phyloP scores from a whole-genome alignment of 148 eudicot genomes.

The Amaranthus cruentus region DNA sequence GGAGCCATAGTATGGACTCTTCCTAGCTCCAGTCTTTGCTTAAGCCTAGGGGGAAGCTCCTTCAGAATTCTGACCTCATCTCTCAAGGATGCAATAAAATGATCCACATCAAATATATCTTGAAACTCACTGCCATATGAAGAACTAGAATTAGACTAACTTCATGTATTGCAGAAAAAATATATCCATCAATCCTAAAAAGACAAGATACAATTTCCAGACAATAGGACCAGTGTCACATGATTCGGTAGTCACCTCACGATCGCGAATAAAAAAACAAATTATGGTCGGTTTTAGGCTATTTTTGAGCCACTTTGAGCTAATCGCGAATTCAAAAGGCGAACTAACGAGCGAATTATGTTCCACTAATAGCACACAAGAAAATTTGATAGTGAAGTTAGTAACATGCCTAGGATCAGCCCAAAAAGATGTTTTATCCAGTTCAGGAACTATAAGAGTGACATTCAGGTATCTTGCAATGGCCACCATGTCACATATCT shows the following conservation, averaged over 20 bases:
- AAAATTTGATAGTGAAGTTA: constrained; percentile 19
- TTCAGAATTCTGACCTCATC: constrained; percentile 85
- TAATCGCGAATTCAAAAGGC: too few species aligned
- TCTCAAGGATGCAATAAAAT: constrained; percentile 81
- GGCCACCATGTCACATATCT: constrained; percentile 99
- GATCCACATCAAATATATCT: constrained; percentile 90
- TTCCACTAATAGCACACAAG: constrained; percentile 21
- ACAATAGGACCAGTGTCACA: neutral
- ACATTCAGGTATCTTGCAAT: constrained; percentile 97
- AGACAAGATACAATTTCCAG: constrained; percentile 5
- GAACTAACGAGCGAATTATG: neutral
- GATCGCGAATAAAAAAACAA: too few species aligned
- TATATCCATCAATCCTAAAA: neutral
- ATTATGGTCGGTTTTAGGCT: too few species aligned
- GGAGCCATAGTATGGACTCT: constrained; percentile 71
- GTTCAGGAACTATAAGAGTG: constrained; percentile 88
- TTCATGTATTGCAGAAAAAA: constrained; percentile 3
- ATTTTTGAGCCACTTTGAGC: too few species aligned
- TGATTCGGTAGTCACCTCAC: too few species aligned
- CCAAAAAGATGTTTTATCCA: constrained; percentile 95
- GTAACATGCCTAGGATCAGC: constrained; percentile 91
- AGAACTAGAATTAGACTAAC: constrained; percentile 12
- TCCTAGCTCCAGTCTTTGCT: constrained; percentile 70
- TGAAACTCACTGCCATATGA: constrained; percentile 69
- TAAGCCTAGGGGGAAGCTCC: constrained; percentile 79